Evolutionary conservation across 73 alveolate species (phyloP).

Genomic region (Symbiodinium pilosum): DNA sequence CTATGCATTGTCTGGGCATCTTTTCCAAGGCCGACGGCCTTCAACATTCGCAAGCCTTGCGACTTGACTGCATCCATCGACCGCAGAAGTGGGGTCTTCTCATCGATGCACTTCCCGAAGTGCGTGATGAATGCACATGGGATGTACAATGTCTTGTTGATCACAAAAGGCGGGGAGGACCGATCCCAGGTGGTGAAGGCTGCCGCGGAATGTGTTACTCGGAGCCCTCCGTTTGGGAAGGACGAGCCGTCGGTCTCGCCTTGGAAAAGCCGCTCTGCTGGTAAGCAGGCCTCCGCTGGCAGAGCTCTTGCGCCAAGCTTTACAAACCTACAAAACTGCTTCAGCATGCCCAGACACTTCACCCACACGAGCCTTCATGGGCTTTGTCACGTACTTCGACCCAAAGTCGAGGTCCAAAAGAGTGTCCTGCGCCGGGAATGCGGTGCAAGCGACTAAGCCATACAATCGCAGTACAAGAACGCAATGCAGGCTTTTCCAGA

Average conservation of each 20-base stretch:
- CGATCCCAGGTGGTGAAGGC: constrained; percentile 94
- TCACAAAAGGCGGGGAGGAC: constrained; percentile 61
- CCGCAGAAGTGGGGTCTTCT: constrained; percentile 83
- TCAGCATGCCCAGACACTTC: no score
- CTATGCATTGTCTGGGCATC: constrained; percentile 48
- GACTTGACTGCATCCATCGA: constrained; percentile 84
- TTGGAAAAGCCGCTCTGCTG: constrained; percentile 65
- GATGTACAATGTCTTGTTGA: constrained; percentile 67
- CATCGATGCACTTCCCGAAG: constrained; percentile 79
- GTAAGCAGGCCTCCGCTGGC: constrained; percentile 43
- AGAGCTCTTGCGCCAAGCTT: not conserved
- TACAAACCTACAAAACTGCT: no score
- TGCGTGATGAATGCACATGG: constrained; percentile 90
- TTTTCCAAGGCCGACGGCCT: constrained; percentile 59
- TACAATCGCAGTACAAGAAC: no score
- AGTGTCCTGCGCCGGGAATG: constrained; percentile 25
- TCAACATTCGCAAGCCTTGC: constrained; percentile 75
- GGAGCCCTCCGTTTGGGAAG: constrained; percentile 93
- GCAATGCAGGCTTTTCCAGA: no score
- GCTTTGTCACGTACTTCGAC: constrained; percentile 84
- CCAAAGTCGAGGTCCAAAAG: constrained; percentile 63
- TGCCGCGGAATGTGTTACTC: constrained; percentile 93
- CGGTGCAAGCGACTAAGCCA: no score
- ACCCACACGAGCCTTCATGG: constrained; percentile 44
- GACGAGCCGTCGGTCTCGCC: constrained; percentile 91